Evolutionary conservation across 257 asterid species (phyloP).

Genomic region (Solanum lignicaule): DNA sequence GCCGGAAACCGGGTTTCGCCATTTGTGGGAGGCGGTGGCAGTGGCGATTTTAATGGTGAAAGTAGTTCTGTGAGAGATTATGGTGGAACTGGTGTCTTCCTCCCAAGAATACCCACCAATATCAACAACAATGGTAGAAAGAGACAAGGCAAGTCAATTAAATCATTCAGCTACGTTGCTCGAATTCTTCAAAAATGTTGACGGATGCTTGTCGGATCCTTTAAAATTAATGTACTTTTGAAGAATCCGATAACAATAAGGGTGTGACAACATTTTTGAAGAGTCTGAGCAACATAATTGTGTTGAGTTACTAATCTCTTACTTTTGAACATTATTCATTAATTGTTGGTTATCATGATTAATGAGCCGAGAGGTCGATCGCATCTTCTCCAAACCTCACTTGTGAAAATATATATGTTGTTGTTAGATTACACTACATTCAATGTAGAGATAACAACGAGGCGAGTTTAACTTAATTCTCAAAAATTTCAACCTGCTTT

Average conservation of each 20-base stretch:
- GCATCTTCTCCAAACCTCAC: background rate
- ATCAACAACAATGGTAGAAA: background rate
- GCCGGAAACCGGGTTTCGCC: background rate
- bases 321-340: too few species aligned
- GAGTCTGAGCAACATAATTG: background rate
- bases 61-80: background rate
- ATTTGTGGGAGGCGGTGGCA: background rate
- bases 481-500: background rate
- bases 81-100: conserved; percentile 24
- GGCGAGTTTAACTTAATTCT: background rate
- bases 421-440: background rate
- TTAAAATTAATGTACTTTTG: too few species aligned
- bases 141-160: background rate
- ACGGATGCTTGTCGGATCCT: background rate
- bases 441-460: background rate
- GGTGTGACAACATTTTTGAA: accelerated
- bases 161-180: background rate
- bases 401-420: background rate
- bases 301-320: too few species aligned
- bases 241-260: background rate
- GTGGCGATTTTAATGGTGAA: background rate
- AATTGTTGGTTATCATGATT: background rate
- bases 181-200: background rate
- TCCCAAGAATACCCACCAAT: conserved; percentile 7
- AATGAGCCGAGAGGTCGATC: background rate